phyloP scores from a whole-genome alignment of 2,329 filamentous ascomycete species.

The Fusarium circinatum region DNA sequence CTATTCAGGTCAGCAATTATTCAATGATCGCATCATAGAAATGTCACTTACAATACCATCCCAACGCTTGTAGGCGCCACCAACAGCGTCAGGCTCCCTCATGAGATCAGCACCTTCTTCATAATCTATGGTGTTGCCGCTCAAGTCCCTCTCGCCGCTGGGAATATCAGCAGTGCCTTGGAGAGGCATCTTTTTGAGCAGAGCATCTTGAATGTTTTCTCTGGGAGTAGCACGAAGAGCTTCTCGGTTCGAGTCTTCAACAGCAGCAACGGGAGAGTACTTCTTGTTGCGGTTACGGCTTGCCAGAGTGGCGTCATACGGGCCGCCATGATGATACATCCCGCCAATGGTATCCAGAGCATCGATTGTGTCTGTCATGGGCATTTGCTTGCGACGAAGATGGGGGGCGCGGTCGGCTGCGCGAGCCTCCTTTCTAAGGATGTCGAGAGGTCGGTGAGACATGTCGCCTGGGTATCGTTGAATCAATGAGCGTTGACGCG shows the following conservation, averaged over 20 bases:
- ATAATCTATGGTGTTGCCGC: slow-evolving; percentile 79
- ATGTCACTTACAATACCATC: slow-evolving; percentile 71
- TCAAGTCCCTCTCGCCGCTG: slow-evolving; percentile 73
- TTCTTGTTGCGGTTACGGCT: slow-evolving; percentile 74
- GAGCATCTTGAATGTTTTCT: slow-evolving; percentile 79
- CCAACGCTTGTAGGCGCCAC: slow-evolving; percentile 83
- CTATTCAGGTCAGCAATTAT: slow-evolving; percentile 49
- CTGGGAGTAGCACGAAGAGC: slow-evolving; percentile 82
- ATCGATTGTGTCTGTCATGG: slow-evolving; percentile 83
- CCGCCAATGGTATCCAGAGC: slow-evolving; percentile 75
- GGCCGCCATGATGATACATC: slow-evolving; percentile 88
- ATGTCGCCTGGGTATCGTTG: slow-evolving; percentile 71
- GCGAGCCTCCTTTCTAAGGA: slow-evolving; percentile 70
- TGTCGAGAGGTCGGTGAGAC: slow-evolving; percentile 73
- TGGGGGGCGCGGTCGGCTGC: slow-evolving; percentile 75
- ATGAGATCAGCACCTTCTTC: slow-evolving; percentile 89
- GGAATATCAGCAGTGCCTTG: slow-evolving; percentile 84
- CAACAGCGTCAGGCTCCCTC: slow-evolving; percentile 73
- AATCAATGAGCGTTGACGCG: slow-evolving; percentile 28
- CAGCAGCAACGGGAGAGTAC: slow-evolving; percentile 79
- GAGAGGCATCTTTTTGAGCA: slow-evolving; percentile 79
- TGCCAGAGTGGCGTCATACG: slow-evolving; percentile 84
- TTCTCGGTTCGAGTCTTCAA: slow-evolving; percentile 77
- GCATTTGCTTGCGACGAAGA: slow-evolving; percentile 70
- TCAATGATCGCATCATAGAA: not conserved